These are phyloP conservation scores for Thelonectria rubi DNA, from an alignment of 2,329 filamentous ascomycete genomes.

Conservation along the genomic window DNA sequence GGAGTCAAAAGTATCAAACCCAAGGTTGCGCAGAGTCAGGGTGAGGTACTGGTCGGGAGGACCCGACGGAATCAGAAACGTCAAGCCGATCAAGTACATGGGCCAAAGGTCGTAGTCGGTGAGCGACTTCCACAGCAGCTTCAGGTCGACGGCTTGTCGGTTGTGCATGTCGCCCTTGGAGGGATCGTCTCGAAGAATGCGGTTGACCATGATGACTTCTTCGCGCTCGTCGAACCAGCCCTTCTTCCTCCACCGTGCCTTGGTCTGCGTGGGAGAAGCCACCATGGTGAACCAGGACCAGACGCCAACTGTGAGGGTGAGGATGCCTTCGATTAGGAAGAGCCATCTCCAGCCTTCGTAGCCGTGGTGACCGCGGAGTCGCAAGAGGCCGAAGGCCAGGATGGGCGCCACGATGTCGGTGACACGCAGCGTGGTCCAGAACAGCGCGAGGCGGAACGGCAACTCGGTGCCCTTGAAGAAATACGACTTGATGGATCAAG, in stretches of 20 bases:
- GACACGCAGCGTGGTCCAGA: constrained; percentile 26
- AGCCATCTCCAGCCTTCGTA: constrained; percentile 40
- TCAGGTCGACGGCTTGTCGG: constrained; percentile 55
- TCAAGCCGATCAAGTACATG: constrained; percentile 60
- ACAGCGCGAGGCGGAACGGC: constrained; percentile 29
- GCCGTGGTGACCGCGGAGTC: constrained; percentile 36
- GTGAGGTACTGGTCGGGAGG: constrained; percentile 62
- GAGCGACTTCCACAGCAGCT: constrained; percentile 59
- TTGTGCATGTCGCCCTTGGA: constrained; percentile 70
- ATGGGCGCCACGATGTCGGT: constrained; percentile 34
- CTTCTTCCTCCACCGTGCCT: constrained; percentile 60
- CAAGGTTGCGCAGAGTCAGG: constrained; percentile 45
- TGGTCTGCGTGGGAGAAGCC: constrained; percentile 53
- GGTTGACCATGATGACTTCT: constrained; percentile 66
- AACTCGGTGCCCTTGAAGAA: constrained; percentile 52
- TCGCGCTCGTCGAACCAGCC: constrained; percentile 54
- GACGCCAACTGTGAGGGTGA: constrained; percentile 44
- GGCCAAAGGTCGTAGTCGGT: constrained; percentile 68
- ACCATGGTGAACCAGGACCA: constrained; percentile 41
- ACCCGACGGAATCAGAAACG: constrained; percentile 56
- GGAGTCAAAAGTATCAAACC: constrained; percentile 54
- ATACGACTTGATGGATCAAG: constrained; percentile 16
- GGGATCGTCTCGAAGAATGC: constrained; percentile 64
- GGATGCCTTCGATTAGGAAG: constrained; percentile 55
- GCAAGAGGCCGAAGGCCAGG: constrained; percentile 38